These are phyloP conservation scores for Arabidopsis thaliana DNA, from an alignment of 345 rosid genomes.

Conservation along the genomic window TAIR10.1 NC_003070.9:30143001-30143500, in stretches of 20 bases:
- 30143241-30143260: neutral
- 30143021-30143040: conserved; percentile 37
- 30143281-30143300: neutral
- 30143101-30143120: conserved; percentile 8
- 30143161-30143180: conserved; percentile 1
- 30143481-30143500: neutral
- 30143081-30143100: conserved; percentile 17
- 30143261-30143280: neutral
- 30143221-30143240: neutral
- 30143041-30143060: conserved; percentile 14
- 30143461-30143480: conserved; percentile 8
- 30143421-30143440: conserved; percentile 11
- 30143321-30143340: conserved; percentile 1
- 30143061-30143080: conserved; percentile 26
- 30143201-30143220: neutral
- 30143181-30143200: neutral
- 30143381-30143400: neutral
- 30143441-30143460: conserved; percentile 9
- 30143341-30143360: neutral
- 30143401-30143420: neutral
- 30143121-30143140: conserved; percentile 11
- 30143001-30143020: conserved; percentile 28
- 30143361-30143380: neutral
- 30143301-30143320: conserved; percentile 24
- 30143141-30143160: neutral